Evolutionary conservation across 1,284 basidiomycete species (phyloP).

Genomic region (Papiliotrema nemorosa): DNA sequence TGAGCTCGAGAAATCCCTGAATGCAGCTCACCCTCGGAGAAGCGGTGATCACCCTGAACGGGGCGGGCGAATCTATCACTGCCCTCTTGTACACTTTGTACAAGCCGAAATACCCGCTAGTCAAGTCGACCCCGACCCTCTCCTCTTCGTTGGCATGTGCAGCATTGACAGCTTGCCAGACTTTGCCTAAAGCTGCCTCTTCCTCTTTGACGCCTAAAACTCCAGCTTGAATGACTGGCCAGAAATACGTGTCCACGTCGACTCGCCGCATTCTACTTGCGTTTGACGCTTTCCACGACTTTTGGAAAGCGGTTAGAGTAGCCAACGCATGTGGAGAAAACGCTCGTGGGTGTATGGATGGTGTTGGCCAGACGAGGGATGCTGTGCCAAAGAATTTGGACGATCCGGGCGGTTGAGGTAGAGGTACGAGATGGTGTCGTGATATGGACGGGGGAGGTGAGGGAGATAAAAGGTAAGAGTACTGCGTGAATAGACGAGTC

Average conservation of each 20-base stretch:
- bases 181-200: conserved; percentile 58
- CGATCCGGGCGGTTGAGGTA: conserved; percentile 15
- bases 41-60: conserved; percentile 76
- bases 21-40: conserved; percentile 67
- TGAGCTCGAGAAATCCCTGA: not conserved
- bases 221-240: conserved; percentile 80
- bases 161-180: conserved; percentile 39
- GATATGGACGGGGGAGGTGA: conserved; percentile 32
- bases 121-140: conserved; percentile 58
- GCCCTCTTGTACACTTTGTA: conserved; percentile 75
- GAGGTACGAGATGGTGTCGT: conserved; percentile 31
- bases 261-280: conserved; percentile 33
- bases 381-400: conserved; percentile 13
- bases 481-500: conserved; percentile 63
- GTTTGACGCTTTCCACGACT: conserved; percentile 43
- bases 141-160: conserved; percentile 9
- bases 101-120: conserved; percentile 92
- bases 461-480: conserved; percentile 67
- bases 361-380: conserved; percentile 40
- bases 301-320: conserved; percentile 47
- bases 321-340: conserved; percentile 42
- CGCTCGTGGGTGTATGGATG: conserved; percentile 37
- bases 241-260: conserved; percentile 59
- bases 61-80: conserved; percentile 59
- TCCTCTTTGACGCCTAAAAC: conserved; percentile 79